phyloP scores from a whole-genome alignment of 2,329 filamentous ascomycete genomes.

The Lecanicillium sp. region DNA sequence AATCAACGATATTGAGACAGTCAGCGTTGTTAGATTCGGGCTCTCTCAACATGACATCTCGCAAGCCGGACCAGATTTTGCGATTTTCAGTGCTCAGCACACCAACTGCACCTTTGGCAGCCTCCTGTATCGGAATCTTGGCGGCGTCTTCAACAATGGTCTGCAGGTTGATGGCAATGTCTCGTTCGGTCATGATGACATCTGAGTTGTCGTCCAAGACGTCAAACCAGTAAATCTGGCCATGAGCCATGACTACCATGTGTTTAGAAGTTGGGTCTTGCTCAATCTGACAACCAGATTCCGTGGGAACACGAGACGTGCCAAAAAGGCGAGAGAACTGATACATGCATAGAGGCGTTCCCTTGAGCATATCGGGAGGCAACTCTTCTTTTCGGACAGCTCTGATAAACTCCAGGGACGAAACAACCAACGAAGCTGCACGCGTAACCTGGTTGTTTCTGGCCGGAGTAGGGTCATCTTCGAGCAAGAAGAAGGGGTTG shows the following conservation, averaged over 20 bases:
- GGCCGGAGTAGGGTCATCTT: conserved; percentile 94
- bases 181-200: conserved; percentile 93
- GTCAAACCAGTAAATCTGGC: conserved; percentile 99
- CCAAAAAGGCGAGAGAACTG: conserved; percentile 95
- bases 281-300: conserved; percentile 90
- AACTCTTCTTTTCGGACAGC: conserved; percentile 90
- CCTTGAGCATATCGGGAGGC: conserved; percentile 76
- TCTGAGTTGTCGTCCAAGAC: conserved; percentile 91
- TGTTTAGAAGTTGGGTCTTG: conserved; percentile 92
- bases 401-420: conserved; percentile 82
- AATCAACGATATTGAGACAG: conserved; percentile 90
- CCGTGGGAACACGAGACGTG: conserved; percentile 87
- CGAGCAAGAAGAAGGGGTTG: conserved; percentile 94
- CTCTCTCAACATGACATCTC: conserved; percentile 80
- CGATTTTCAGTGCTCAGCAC: conserved; percentile 94
- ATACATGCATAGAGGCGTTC: conserved; percentile 90
- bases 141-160: conserved; percentile 87
- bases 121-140: conserved; percentile 83
- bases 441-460: conserved; percentile 94
- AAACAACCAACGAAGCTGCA: conserved; percentile 84
- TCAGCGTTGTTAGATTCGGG: conserved; percentile 91
- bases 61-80: conserved; percentile 87
- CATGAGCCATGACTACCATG: conserved; percentile 84
- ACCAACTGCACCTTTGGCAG: conserved; percentile 88
- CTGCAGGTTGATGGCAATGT: conserved; percentile 82